Conservation (phyloP, 73 alveolate genomes). For the Tetrahymena borealis region DNA sequence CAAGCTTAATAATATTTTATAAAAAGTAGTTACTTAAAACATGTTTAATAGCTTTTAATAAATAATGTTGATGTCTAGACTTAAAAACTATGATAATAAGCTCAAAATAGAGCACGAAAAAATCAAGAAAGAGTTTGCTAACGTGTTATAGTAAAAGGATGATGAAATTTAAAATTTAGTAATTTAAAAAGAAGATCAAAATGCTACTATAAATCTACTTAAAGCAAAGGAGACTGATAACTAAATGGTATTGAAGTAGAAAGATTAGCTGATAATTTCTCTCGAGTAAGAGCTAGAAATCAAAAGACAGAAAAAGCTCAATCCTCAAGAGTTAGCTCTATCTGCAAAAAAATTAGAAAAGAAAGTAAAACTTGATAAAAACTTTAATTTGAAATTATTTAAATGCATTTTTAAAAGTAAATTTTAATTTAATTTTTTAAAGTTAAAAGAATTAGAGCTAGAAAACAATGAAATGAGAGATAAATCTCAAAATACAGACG, state of each 20-base stretch:
- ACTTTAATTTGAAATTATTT: too few relatives aligned
- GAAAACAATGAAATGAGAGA: conserved; percentile 47
- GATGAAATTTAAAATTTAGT: conserved; percentile 28
- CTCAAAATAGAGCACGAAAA: conserved; percentile 4
- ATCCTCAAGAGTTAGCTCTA: conserved; percentile 7
- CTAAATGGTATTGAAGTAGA: neutral
- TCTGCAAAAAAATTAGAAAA: neutral
- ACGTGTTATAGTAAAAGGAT: conserved; percentile 18
- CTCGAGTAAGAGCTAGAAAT: conserved; percentile 18
- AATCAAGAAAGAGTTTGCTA: conserved; percentile 18
- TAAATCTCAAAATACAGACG: conserved; percentile 33
- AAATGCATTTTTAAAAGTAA: neutral
- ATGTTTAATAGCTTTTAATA: conserved; percentile 5
- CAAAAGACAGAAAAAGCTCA: conserved; percentile 2
- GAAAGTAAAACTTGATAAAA: neutral
- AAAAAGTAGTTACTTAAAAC: conserved; percentile 7
- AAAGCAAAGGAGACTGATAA: conserved; percentile 16
- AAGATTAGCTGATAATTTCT: neutral
- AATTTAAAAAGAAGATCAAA: conserved; percentile 8
- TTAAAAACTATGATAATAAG: conserved; percentile 1
- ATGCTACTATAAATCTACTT: conserved; percentile 4
- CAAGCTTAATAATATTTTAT: neutral
- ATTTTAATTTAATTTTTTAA: neutral
- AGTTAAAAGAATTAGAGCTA: conserved; percentile 31
- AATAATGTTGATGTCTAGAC: neutral